These are phyloP conservation scores for Melaleuca alternifolia DNA, from an alignment of 345 rosid species.

Conservation along the genomic window DNA sequence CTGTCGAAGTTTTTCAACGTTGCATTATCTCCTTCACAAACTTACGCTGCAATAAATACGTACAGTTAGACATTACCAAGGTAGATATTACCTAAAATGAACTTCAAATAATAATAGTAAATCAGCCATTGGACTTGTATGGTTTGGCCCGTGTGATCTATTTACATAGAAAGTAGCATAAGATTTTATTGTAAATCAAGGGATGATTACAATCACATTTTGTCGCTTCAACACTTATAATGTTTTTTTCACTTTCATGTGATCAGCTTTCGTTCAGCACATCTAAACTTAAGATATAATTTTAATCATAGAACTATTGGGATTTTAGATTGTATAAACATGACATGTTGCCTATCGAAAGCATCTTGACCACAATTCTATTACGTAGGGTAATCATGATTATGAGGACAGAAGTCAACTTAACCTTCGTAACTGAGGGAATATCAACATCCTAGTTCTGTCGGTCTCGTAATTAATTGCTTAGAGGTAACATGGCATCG, in stretches of 20 bases:
- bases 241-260: not conserved
- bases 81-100: not conserved
- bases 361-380: not conserved
- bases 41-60: not conserved
- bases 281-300: not conserved
- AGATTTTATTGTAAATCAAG: not conserved
- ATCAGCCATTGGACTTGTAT: not conserved
- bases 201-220: not conserved
- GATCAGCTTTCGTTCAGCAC: not conserved
- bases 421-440: not conserved
- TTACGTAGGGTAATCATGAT: not conserved
- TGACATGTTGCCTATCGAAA: not conserved
- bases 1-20: not conserved
- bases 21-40: not conserved
- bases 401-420: not conserved
- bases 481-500: not conserved
- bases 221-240: not conserved
- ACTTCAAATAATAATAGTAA: not conserved
- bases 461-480: not conserved
- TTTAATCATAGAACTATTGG: not conserved
- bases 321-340: not conserved
- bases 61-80: not conserved
- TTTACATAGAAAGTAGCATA: not conserved
- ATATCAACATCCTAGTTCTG: not conserved
- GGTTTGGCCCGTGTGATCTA: not conserved